phyloP scores from a whole-genome alignment of 202 grass and related monocot species.

The Bolboschoenoplectus hybrid region DNA sequence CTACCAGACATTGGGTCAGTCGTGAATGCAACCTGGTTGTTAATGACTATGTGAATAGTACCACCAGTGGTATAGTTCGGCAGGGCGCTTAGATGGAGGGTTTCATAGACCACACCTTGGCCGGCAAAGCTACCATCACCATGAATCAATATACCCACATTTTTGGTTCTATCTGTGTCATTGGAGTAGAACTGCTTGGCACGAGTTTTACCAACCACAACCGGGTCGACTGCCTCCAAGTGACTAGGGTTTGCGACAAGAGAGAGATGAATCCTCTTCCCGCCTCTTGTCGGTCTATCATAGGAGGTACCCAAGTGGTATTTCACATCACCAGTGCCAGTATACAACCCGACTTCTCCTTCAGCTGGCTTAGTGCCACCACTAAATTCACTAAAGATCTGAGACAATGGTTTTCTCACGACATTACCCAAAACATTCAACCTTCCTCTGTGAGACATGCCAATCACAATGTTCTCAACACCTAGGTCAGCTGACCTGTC shows the following conservation, averaged over 20 bases:
- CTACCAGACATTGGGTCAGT: slow-evolving; percentile 84
- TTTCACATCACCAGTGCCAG: slow-evolving; percentile 88
- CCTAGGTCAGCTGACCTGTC: slow-evolving; percentile 72
- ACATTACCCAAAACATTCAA: slow-evolving; percentile 91
- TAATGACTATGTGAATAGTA: slow-evolving; percentile 89
- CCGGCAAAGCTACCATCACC: slow-evolving; percentile 95
- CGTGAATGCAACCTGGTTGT: slow-evolving; percentile 89
- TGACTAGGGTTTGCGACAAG: slow-evolving; percentile 92
- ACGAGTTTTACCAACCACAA: slow-evolving; percentile 81
- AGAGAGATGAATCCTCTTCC: slow-evolving; percentile 80
- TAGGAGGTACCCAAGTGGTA: slow-evolving; percentile 95
- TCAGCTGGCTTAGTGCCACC: slow-evolving; percentile 86
- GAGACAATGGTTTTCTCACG: slow-evolving; percentile 74
- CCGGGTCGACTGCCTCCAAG: slow-evolving; percentile 81
- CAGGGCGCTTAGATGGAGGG: slow-evolving; percentile 89
- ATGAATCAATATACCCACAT: slow-evolving; percentile 76
- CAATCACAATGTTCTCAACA: slow-evolving; percentile 89
- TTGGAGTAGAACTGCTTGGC: slow-evolving; percentile 91
- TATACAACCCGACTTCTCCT: slow-evolving; percentile 78
- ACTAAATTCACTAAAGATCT: slow-evolving; percentile 94
- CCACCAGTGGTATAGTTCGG: slow-evolving; percentile 89
- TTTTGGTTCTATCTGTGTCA: slow-evolving; percentile 81
- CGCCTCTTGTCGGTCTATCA: slow-evolving; percentile 78
- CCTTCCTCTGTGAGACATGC: slow-evolving; percentile 94
- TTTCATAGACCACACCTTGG: slow-evolving; percentile 88